Conservation (phyloP, 148 eudicot species). For the Chenopodium quinoa region DNA sequence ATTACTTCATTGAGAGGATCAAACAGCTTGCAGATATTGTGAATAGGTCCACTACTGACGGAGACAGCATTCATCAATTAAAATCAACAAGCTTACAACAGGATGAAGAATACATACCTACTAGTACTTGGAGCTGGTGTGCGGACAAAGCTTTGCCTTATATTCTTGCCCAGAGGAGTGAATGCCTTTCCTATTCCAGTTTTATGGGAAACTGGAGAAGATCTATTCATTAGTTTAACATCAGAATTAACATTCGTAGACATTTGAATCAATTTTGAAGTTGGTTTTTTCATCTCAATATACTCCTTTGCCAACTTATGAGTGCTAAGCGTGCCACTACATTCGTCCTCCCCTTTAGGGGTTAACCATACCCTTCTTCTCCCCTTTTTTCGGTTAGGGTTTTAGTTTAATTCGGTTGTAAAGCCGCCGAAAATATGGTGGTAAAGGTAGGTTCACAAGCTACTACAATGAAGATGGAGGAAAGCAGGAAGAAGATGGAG, state of each 20-base stretch:
- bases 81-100: background rate
- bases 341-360: conserved; percentile 2
- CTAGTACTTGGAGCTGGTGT: conserved; percentile 42
- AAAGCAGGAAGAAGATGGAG: too few species aligned
- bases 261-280: conserved; percentile 39
- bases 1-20: background rate
- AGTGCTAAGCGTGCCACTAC: conserved; percentile 18
- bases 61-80: background rate
- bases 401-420: too few species aligned
- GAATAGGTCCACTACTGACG: background rate
- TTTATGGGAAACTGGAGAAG: conserved; percentile 34
- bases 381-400: too few species aligned
- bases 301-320: conserved; percentile 28
- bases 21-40: background rate
- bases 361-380: too few species aligned
- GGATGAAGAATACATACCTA: conserved; percentile 35
- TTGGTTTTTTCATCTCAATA: conserved; percentile 33
- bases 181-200: conserved; percentile 36
- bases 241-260: conserved; percentile 36
- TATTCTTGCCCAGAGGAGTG: conserved; percentile 40
- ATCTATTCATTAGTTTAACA: conserved; percentile 36
- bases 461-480: too few species aligned
- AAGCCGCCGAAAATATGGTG: too few species aligned
- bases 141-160: conserved; percentile 36
- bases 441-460: too few species aligned